phyloP scores from a whole-genome alignment of 352 stramenopile species.

The Phytophthora aleatoria region DNA sequence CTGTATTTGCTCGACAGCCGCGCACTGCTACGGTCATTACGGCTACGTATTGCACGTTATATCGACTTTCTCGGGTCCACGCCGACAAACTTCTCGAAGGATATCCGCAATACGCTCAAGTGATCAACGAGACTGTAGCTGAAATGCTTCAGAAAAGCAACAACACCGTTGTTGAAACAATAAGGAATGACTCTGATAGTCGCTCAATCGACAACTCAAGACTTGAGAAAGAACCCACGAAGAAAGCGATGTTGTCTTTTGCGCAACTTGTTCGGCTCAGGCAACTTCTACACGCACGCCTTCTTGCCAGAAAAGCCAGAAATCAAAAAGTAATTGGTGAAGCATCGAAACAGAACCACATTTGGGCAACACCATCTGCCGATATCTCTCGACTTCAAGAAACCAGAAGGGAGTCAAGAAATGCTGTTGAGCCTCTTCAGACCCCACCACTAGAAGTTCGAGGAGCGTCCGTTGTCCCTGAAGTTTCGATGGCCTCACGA shows the following conservation, averaged over 20 bases:
- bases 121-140: conserved; percentile 48
- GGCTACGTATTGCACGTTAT: conserved; percentile 70
- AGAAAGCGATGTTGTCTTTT: conserved; percentile 17
- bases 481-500: conserved; percentile 1
- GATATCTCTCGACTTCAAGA: background rate
- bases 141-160: conserved; percentile 46
- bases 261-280: conserved; percentile 31
- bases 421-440: background rate
- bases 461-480: background rate
- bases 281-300: conserved; percentile 17
- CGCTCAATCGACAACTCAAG: background rate
- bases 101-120: conserved; percentile 51
- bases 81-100: conserved; percentile 58
- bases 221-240: conserved; percentile 3
- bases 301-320: conserved; percentile 4
- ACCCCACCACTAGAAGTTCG: background rate
- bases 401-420: background rate
- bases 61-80: conserved; percentile 53
- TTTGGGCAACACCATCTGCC: background rate
- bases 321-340: conserved; percentile 1
- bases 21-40: conserved; percentile 66
- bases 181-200: conserved; percentile 1
- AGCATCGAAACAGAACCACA: background rate
- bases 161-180: background rate
- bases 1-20: conserved; percentile 66